Evolutionary conservation across 305 asterid species (phyloP).

Genomic region (Coffea humblotiana): DNA sequence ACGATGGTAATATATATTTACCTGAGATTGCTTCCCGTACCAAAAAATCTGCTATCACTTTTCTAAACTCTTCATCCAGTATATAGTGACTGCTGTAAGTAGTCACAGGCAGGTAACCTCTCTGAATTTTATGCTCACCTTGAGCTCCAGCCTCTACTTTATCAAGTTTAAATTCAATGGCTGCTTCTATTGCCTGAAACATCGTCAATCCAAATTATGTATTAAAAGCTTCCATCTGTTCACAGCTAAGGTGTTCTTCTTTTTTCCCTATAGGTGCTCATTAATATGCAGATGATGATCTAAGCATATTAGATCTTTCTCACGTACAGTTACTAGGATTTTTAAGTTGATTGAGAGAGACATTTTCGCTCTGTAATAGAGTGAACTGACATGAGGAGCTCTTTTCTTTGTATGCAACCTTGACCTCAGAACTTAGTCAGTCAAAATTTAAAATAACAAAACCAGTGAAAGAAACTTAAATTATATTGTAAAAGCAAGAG

Average conservation of each 20-base stretch:
- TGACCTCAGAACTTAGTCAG: neutral
- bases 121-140: conserved; percentile 96
- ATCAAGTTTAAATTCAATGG: conserved; percentile 78
- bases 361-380: neutral
- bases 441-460: neutral
- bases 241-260: neutral
- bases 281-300: neutral
- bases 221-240: neutral
- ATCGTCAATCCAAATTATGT: conserved; percentile 1
- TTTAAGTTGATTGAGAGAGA: neutral
- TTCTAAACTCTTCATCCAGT: conserved; percentile 15
- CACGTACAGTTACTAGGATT: neutral
- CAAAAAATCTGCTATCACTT: conserved; percentile 41
- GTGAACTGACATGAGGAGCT: neutral
- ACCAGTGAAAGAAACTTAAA: neutral
- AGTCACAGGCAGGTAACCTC: conserved; percentile 49
- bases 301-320: neutral
- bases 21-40: conserved; percentile 83
- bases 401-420: neutral
- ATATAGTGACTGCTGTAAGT: conserved; percentile 18
- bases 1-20: conserved; percentile 23
- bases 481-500: neutral
- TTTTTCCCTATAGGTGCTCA: neutral
- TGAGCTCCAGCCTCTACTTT: conserved; percentile 99
- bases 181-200: conserved; percentile 94